Conservation (phyloP, 306 rosid genomes). For the Cucumis cinereus region DNA sequence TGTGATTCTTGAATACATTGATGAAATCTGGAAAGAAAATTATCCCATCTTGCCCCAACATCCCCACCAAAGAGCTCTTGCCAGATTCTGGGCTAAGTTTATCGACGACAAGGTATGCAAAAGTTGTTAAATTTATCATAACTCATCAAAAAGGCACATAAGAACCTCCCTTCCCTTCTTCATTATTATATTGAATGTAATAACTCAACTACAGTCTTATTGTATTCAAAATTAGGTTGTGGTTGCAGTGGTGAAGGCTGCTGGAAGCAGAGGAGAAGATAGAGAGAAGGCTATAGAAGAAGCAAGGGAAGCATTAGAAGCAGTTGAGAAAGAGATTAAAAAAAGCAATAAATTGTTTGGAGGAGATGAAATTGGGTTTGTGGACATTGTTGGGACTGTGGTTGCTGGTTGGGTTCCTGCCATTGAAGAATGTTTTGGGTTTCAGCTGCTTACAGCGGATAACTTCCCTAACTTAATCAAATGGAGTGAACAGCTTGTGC, state of each 20-base stretch:
- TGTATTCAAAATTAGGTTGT: not conserved
- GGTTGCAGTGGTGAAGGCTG: conserved; percentile 14
- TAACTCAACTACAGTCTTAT: too few species aligned
- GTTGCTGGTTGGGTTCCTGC: too few species aligned
- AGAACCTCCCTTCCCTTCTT: too few species aligned
- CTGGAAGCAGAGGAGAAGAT: conserved; percentile 5
- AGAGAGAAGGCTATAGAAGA: conserved; percentile 26
- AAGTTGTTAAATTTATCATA: too few species aligned
- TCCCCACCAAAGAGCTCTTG: conserved; percentile 29
- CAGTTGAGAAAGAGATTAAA: conserved; percentile 41
- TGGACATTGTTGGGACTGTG: conserved; percentile 12
- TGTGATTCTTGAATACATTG: conserved; percentile 3
- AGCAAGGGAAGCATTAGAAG: conserved; percentile 16
- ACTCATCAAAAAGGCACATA: too few species aligned
- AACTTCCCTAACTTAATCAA: too few species aligned
- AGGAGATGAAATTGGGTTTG: conserved; percentile 31
- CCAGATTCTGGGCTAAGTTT: conserved; percentile 8
- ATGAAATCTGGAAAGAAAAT: not conserved
- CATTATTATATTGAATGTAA: too few species aligned
- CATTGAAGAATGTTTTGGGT: not conserved
- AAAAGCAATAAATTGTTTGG: conserved; percentile 38
- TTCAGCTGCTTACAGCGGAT: conserved; percentile 5
- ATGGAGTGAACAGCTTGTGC: too few species aligned
- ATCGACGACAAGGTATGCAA: not conserved
- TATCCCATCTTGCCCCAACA: conserved; percentile 29